Evolutionary conservation across 305 asterid genomes (phyloP).

Genomic region (Petunia hybrid): DNA sequence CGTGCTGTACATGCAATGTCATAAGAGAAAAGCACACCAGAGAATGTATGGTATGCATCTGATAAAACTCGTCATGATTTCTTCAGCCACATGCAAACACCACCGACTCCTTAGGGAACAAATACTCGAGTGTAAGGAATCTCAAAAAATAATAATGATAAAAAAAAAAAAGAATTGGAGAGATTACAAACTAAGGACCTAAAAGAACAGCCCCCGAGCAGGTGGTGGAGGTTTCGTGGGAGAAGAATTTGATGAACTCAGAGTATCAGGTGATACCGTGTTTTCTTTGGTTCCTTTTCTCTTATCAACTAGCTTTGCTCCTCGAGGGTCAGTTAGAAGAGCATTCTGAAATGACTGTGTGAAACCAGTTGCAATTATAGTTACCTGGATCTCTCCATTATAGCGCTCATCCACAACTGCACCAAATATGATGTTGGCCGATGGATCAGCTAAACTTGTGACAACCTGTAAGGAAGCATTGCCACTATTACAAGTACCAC

Average conservation of each 20-base stretch:
- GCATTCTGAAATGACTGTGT: conserved; percentile 78
- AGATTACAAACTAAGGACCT: conserved; percentile 36
- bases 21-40: background rate
- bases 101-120: background rate
- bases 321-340: conserved; percentile 77
- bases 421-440: conserved; percentile 91
- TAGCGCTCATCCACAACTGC: conserved; percentile 95
- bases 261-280: conserved; percentile 51
- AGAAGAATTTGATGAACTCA: conserved; percentile 51
- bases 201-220: conserved; percentile 64
- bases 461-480: conserved; percentile 63
- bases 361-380: conserved; percentile 94
- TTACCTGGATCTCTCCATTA: conserved; percentile 91
- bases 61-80: background rate
- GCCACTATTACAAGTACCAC: background rate
- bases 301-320: conserved; percentile 52
- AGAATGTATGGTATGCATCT: conserved; percentile 10
- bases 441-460: conserved; percentile 92
- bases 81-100: conserved; percentile 19
- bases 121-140: background rate
- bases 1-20: background rate
- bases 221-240: conserved; percentile 48
- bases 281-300: conserved; percentile 44
- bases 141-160: background rate
- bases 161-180: background rate